phyloP scores from a whole-genome alignment of 1,139 yeast genomes.

The Blastobotrys indianensis region DNA sequence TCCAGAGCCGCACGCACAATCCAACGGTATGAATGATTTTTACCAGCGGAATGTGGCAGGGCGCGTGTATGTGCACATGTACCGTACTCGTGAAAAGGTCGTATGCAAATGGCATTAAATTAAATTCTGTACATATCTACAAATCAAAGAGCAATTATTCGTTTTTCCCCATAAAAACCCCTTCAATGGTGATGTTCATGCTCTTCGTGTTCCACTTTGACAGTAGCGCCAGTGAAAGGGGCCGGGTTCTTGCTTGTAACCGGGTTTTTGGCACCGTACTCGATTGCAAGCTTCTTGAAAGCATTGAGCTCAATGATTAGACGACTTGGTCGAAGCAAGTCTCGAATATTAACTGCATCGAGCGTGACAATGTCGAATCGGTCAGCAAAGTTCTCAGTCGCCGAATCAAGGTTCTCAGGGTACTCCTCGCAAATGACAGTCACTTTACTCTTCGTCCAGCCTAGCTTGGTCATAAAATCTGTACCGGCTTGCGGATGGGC shows the following conservation, averaged over 20 bases:
- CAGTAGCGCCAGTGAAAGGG: background rate
- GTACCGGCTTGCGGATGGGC: constrained; percentile 47
- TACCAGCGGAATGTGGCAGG: too few relatives aligned
- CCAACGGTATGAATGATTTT: too few relatives aligned
- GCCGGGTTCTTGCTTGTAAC: constrained; percentile 3
- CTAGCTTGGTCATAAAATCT: constrained; percentile 54
- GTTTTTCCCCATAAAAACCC: too few relatives aligned
- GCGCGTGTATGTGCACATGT: too few relatives aligned
- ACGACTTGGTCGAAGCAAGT: constrained; percentile 72
- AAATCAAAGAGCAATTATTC: background rate
- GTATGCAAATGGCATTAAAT: too few relatives aligned
- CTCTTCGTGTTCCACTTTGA: constrained; percentile 1
- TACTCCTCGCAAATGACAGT: constrained; percentile 61
- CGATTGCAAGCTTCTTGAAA: constrained; percentile 43
- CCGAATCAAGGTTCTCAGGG: constrained; percentile 46
- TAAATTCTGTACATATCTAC: constrained; percentile 3
- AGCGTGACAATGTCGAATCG: constrained; percentile 64
- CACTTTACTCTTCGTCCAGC: constrained; percentile 49
- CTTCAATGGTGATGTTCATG: background rate
- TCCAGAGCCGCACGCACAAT: too few relatives aligned
- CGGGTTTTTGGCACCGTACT: constrained; percentile 16
- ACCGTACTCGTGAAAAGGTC: too few relatives aligned
- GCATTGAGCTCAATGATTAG: constrained; percentile 71
- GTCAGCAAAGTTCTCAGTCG: constrained; percentile 39
- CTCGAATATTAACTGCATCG: constrained; percentile 81